Conservation (phyloP, 345 rosid species). For the Ailanthus altissimus region DNA sequence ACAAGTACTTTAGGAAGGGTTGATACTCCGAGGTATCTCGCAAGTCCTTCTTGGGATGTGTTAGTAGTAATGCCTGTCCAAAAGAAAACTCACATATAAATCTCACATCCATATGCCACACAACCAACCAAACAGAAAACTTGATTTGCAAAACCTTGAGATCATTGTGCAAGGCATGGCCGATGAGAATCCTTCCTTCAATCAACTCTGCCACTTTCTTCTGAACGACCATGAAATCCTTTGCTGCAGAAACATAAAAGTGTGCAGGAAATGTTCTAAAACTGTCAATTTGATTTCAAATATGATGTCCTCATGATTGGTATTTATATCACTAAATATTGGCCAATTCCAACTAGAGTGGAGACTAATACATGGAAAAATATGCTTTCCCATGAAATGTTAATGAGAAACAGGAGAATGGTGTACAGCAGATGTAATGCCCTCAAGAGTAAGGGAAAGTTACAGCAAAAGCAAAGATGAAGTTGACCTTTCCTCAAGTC, state of each 20-base stretch:
- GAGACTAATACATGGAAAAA: not conserved
- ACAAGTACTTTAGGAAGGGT: constrained; percentile 71
- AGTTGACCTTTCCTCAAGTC: constrained; percentile 80
- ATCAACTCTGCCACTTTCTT: constrained; percentile 81
- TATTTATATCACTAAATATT: not conserved
- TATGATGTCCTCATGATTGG: not conserved
- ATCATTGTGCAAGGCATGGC: constrained; percentile 94
- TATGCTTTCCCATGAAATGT: not conserved
- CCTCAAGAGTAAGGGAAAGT: not conserved
- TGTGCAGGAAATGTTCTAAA: not conserved
- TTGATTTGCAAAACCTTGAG: constrained; percentile 59
- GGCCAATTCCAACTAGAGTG: not conserved
- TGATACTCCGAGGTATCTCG: constrained; percentile 81
- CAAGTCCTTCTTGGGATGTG: constrained; percentile 78
- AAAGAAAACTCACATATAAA: constrained; percentile 15
- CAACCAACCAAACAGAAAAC: constrained; percentile 12
- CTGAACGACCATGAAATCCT: constrained; percentile 72
- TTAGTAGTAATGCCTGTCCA: constrained; percentile 69
- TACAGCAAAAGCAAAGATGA: constrained; percentile 10
- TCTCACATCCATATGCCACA: not conserved
- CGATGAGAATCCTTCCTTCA: constrained; percentile 82
- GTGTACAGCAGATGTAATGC: not conserved
- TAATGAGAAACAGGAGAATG: not conserved
- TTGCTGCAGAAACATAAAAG: constrained; percentile 51
- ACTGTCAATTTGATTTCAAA: constrained; percentile 4